Conservation (phyloP, 1,284 basidiomycete genomes). For the Papiliotrema terrestris region DNA sequence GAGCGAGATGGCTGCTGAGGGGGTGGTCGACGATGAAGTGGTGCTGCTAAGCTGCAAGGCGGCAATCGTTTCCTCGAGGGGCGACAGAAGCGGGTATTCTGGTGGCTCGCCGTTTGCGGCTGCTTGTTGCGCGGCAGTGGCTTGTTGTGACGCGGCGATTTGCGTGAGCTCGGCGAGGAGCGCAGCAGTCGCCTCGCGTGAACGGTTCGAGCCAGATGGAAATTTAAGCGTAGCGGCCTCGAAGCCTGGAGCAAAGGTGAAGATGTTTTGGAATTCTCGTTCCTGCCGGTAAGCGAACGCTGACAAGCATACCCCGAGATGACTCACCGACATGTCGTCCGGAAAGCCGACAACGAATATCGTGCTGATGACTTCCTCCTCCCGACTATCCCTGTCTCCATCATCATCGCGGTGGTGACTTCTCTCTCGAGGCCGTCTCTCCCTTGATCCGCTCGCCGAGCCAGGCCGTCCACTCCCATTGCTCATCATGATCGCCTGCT, state of each 20-base stretch:
- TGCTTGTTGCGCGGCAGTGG: conserved; percentile 8
- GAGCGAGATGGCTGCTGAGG: conserved; percentile 51
- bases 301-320: no score
- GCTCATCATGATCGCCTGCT: conserved; percentile 5
- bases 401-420: conserved; percentile 12
- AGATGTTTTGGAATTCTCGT: conserved; percentile 99
- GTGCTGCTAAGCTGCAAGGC: conserved; percentile 35
- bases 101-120: conserved; percentile 9
- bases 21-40: conserved; percentile 41
- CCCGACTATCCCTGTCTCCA: conserved; percentile 28
- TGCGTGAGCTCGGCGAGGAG: conserved; percentile 39
- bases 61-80: conserved; percentile 39
- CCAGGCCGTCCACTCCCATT: conserved; percentile 8
- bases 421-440: conserved; percentile 15
- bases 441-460: conserved; percentile 5
- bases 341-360: conserved; percentile 99
- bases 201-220: conserved; percentile 52
- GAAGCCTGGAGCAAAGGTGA: conserved; percentile 91
- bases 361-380: conserved; percentile 88
- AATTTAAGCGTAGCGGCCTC: conserved; percentile 98
- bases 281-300: conserved; percentile 57
- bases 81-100: conserved; percentile 12
- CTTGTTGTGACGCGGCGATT: conserved; percentile 31
- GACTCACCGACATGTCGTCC: conserved; percentile 91
- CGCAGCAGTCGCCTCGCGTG: conserved; percentile 28